phyloP scores from a whole-genome alignment of 768 basidiomycete genomes.

The Amylocystis lapponica region DNA sequence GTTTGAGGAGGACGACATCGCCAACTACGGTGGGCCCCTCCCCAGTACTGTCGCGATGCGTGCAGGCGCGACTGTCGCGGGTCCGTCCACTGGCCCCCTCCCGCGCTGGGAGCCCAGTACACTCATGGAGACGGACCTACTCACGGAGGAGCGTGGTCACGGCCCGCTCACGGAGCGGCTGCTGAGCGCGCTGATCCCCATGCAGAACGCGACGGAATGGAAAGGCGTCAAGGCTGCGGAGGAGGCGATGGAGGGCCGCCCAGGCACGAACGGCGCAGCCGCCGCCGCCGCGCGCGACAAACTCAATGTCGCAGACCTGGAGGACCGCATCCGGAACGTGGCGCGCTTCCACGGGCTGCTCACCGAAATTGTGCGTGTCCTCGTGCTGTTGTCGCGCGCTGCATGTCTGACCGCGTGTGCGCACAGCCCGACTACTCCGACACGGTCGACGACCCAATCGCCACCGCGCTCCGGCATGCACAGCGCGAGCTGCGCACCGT shows the following conservation, averaged over 20 bases:
- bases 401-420: slow-evolving; percentile 10
- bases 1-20: slow-evolving; percentile 90
- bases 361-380: slow-evolving; percentile 56
- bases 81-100: slow-evolving; percentile 41
- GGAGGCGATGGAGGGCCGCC: slow-evolving; percentile 79
- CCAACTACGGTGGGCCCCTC: slow-evolving; percentile 37
- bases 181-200: slow-evolving; percentile 67
- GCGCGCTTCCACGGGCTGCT: slow-evolving; percentile 73
- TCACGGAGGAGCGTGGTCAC: slow-evolving; percentile 73
- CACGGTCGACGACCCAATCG: slow-evolving; percentile 91
- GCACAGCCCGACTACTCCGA: slow-evolving; percentile 65
- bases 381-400: slow-evolving; percentile 4
- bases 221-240: slow-evolving; percentile 80
- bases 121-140: slow-evolving; percentile 62
- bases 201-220: slow-evolving; percentile 56
- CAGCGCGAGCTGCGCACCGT: slow-evolving; percentile 78
- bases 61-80: slow-evolving; percentile 22
- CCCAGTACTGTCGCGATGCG: slow-evolving; percentile 36
- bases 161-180: slow-evolving; percentile 86
- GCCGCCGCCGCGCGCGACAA: slow-evolving; percentile 74
- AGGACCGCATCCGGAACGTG: slow-evolving; percentile 68
- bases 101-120: slow-evolving; percentile 84
- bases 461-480: slow-evolving; percentile 82
- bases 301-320: slow-evolving; percentile 75
- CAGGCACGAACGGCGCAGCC: slow-evolving; percentile 61